These are phyloP conservation scores for Lipomyces sp. DNA, from an alignment of 805 yeast genomes.

Conservation along the genomic window DNA sequence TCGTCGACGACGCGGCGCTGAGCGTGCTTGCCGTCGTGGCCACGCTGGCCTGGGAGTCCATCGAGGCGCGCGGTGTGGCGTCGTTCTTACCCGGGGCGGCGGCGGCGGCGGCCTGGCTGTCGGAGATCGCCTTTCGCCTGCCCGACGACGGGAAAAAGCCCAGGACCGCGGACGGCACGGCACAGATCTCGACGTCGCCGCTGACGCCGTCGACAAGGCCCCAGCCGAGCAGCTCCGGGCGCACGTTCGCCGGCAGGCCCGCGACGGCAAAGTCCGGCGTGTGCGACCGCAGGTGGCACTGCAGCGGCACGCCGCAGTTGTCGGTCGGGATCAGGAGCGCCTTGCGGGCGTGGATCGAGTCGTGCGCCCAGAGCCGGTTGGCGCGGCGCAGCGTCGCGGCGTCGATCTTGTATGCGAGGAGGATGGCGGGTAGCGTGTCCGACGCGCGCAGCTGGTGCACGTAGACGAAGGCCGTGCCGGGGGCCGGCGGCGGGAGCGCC, in stretches of 20 bases:
- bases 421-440: constrained; percentile 30
- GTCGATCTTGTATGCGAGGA: constrained; percentile 24
- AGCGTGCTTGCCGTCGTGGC: not conserved
- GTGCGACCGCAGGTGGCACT: constrained; percentile 14
- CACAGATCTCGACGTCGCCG: constrained; percentile 19
- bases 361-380: constrained; percentile 30
- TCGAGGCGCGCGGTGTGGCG: too few species aligned
- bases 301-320: constrained; percentile 21
- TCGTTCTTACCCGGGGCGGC: constrained; percentile 6
- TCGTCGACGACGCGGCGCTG: not conserved
- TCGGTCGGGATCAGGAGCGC: constrained; percentile 27
- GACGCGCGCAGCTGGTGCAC: constrained; percentile 24
- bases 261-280: constrained; percentile 1
- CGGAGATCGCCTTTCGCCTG: not conserved
- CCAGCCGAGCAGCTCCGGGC: constrained; percentile 20
- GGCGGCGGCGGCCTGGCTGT: not conserved
- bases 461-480: constrained; percentile 25
- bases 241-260: constrained; percentile 12
- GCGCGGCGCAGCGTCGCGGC: constrained; percentile 22
- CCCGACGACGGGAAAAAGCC: constrained; percentile 20
- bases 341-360: constrained; percentile 29
- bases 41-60: not conserved
- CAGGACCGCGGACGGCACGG: constrained; percentile 10
- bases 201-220: constrained; percentile 16
- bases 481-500: not conserved